Conservation (phyloP, 192 early-diverging fungal species). For the Polychytrium aggregatum region DNA sequence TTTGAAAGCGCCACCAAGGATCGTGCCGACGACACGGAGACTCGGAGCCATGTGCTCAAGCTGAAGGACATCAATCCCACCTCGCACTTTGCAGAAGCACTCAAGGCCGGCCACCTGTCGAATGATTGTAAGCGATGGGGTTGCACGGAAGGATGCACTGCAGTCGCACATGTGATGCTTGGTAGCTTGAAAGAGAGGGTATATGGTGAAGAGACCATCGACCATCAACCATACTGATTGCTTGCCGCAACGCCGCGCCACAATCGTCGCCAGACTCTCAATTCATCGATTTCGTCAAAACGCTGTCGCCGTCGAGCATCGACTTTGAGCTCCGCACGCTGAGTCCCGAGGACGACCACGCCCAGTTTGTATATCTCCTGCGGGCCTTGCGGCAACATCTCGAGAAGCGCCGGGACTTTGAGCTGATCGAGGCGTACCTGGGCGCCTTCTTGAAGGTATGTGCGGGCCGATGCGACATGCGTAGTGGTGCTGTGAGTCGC, state of each 20-base stretch:
- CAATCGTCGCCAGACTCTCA: conserved; percentile 23
- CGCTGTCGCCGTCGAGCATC: conserved; percentile 69
- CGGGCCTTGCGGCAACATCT: too few relatives aligned
- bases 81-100: conserved; percentile 49
- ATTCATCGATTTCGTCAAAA: conserved; percentile 62
- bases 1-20: conserved; percentile 21
- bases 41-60: conserved; percentile 25
- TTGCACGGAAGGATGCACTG: background rate
- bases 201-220: too few relatives aligned
- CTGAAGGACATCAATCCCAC: conserved; percentile 39
- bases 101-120: conserved; percentile 33
- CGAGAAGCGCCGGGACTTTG: conserved; percentile 66
- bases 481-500: too few relatives aligned
- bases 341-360: conserved; percentile 50
- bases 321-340: conserved; percentile 79
- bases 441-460: conserved; percentile 56
- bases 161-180: background rate
- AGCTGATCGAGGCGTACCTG: conserved; percentile 70
- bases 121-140: conserved; percentile 14
- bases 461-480: too few relatives aligned
- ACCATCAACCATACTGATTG: too few relatives aligned
- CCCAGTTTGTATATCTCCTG: conserved; percentile 41
- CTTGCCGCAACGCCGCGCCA: too few relatives aligned
- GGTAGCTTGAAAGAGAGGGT: too few relatives aligned
- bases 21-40: conserved; percentile 10